Conservation (phyloP, 2,329 filamentous ascomycete species). For the Ophiostoma pallidulum region DNA sequence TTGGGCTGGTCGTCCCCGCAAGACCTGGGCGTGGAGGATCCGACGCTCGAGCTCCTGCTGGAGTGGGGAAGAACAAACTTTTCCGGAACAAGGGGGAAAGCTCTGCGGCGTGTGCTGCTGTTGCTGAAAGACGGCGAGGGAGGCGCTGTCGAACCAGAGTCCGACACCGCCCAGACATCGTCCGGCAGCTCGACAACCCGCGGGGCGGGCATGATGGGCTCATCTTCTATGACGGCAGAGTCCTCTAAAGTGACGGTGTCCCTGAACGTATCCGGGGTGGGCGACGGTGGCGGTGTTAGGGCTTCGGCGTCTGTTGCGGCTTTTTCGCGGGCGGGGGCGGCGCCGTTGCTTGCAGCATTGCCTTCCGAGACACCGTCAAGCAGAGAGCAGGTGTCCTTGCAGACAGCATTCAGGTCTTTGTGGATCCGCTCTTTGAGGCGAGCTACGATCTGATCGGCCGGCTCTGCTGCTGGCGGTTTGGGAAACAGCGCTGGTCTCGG, state of each 20-base stretch:
- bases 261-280: neutral
- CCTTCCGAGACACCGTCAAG: slow-evolving; percentile 26
- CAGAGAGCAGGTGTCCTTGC: slow-evolving; percentile 41
- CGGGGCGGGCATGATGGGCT: neutral
- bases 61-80: slow-evolving; percentile 11
- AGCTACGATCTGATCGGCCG: slow-evolving; percentile 29
- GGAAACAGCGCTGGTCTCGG: slow-evolving; percentile 23
- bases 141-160: too few relatives aligned
- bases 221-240: neutral
- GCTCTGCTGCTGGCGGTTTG: slow-evolving; percentile 27
- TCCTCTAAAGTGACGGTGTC: neutral
- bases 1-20: too few relatives aligned
- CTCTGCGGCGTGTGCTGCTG: slow-evolving; percentile 12
- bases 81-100: slow-evolving; percentile 19
- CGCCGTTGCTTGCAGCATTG: neutral
- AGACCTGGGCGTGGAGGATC: neutral
- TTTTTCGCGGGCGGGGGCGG: neutral
- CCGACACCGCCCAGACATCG: neutral
- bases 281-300: neutral
- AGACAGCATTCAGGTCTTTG: slow-evolving; percentile 38
- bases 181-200: slow-evolving; percentile 15
- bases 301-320: neutral
- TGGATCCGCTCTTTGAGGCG: slow-evolving; percentile 37
- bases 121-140: too few relatives aligned
- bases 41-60: neutral